Conservation (phyloP, 2,329 filamentous ascomycete genomes). For the Knoxdaviesia proteae region DNA sequence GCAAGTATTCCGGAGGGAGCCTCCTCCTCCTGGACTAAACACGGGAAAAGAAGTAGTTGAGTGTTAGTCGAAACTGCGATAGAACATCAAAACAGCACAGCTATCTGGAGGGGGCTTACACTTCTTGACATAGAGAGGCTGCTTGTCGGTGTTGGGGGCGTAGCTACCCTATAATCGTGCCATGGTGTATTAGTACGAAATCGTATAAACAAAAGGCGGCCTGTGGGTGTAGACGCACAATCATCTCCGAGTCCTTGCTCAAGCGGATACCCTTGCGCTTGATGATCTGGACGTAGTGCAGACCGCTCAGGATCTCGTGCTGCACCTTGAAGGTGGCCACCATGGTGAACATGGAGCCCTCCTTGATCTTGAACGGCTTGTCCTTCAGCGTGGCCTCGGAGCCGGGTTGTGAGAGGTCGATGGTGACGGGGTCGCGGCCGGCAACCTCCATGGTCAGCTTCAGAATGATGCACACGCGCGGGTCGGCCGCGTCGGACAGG, state of each 20-base stretch:
- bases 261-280: slow-evolving; percentile 74
- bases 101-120: slow-evolving; percentile 37
- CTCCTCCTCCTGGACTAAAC: slow-evolving; percentile 67
- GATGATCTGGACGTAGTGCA: slow-evolving; percentile 90
- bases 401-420: slow-evolving; percentile 60
- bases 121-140: slow-evolving; percentile 69
- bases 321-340: slow-evolving; percentile 87
- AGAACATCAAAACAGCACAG: not conserved
- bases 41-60: not conserved
- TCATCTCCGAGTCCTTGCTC: slow-evolving; percentile 95
- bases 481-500: slow-evolving; percentile 58
- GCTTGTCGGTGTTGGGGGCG: slow-evolving; percentile 77
- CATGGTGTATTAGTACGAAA: slow-evolving; percentile 8
- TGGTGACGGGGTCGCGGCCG: slow-evolving; percentile 66
- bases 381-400: slow-evolving; percentile 63
- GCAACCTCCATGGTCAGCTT: slow-evolving; percentile 73
- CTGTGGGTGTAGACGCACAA: slow-evolving; percentile 36
- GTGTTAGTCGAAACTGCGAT: not conserved
- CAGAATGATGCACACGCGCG: slow-evolving; percentile 81
- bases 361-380: slow-evolving; percentile 94
- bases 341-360: slow-evolving; percentile 86
- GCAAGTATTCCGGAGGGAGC: slow-evolving; percentile 80
- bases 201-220: not conserved
- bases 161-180: slow-evolving; percentile 51
- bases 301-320: slow-evolving; percentile 81